Evolutionary conservation across 257 asterid species (phyloP), one percentile per base, ranked within the genome.

Genomic region (Ajuga chamaepitys): DNA sequence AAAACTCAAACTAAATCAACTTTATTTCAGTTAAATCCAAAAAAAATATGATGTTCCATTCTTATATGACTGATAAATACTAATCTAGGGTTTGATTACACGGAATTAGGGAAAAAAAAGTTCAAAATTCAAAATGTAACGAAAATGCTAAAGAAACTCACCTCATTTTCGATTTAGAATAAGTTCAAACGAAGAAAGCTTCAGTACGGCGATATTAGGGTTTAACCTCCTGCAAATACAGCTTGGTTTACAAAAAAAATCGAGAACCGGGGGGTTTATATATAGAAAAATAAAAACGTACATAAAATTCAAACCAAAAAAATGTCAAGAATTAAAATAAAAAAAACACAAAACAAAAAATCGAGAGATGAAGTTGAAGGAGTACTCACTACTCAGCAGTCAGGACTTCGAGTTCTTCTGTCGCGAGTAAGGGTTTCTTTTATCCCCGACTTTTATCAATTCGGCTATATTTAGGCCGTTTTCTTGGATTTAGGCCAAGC

Each of bases 371-470:
- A 32, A 58, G 21, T 28, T n/a, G 60, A 66, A 1, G 68, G 61
- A 32, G 16, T 12, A 42, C 70, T 57, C 62, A 77, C 81, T 64
- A 9, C 44, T 1, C 13, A 34, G 32, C 9, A 4, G 14, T 30
- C 17, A 58, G 48, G 56, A 28, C 34, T 28, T 28, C 4, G 45
- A 41, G 58, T 50, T 63, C 41, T 50, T 63, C 41, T 50, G 47
- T 26, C 34, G 61, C 66, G 77, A 46, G 50, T 41, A 7, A 77
- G 78, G 75, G 77, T 48, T 76, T 66, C 48, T 66, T 48, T 55
- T 50, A 45, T 53, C 44, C 61, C 61, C 47, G 10, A 22, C 0
- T 4, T 42, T 51, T 59, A n/a, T 21, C 70, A 40, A 62, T 58
- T 61, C 24, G n/a, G n/a, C n/a, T n/a, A n/a, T n/a, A n/a, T n/a